Base-by-base conservation (phyloP, 1,139 yeast species). In the Lodderomyces jiufengensis region DNA sequence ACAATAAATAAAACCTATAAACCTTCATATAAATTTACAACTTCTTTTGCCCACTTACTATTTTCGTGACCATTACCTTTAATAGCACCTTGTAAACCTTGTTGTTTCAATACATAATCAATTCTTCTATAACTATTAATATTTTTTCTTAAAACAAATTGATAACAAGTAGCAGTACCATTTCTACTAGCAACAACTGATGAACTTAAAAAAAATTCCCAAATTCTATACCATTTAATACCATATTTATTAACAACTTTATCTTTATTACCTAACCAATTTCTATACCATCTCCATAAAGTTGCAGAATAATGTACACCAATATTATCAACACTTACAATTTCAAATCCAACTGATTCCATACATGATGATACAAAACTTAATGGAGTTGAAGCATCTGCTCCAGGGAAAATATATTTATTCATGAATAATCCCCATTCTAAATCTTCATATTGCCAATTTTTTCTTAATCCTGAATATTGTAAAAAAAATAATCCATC, bases 401-500 rank as follows among this genome's bases (percentile, higher is more conserved):
- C 96, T 66, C 96, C 97, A 32, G 97, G 96, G 87, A 87, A 87
- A 57, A 87, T 81, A 67, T 86, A 87, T 72, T 86, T 87, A 78
- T 88, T 87, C 96, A 87, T 88, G 63, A 87, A 88, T 59, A 88
- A 71, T 49, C 97, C 96, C 97, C 96, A 87, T 63, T 79, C 72
- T 55, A 87, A 75, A 61, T 87, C 97, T 69, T 87, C 96, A 61
- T 85, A 87, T 69, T 87, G 96, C 97, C 96, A 87, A 44, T 76
- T 71, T 70, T 87, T 88, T 70, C 96, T 80, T 52, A 87, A 70
- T 39, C 97, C 96, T 37, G 96, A 92, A 55, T 84, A 84, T 68
- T 87, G 97, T 61, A 87, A 73, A 59, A 75, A 84, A 70, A 87
- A 86, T 38, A 84, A 61, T 46, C 96, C 97, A 56, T 87, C 95